phyloP scores from a whole-genome alignment of 208 protist species.

The Trypanosoma avium region DNA sequence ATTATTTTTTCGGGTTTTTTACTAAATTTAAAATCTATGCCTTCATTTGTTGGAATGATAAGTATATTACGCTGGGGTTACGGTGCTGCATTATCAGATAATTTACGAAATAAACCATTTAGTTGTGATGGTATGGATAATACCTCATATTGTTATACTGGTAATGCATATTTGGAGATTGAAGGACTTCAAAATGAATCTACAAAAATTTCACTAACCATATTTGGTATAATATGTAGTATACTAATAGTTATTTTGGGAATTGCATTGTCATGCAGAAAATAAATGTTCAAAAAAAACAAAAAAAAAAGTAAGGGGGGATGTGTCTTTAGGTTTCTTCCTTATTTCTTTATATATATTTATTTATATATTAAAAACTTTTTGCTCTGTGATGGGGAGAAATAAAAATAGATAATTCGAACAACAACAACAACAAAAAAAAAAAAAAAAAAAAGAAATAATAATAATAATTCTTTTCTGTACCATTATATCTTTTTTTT shows the following conservation, averaged over 20 bases:
- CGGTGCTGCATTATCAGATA: conserved; percentile 50
- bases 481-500: conserved; percentile 10
- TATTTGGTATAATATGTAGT: conserved; percentile 9
- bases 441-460: background rate
- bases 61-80: conserved; percentile 67
- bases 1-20: conserved; percentile 67
- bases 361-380: no score
- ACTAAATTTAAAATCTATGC: conserved; percentile 54
- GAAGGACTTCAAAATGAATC: conserved; percentile 51
- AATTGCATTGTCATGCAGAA: conserved; percentile 15
- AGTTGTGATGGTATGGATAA: conserved; percentile 55
- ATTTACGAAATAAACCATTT: conserved; percentile 40
- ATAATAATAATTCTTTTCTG: background rate
- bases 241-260: conserved; percentile 25
- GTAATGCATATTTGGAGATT: conserved; percentile 43
- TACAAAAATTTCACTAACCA: conserved; percentile 20
- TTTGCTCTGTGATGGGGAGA: no score
- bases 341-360: no score
- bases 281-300: no score
- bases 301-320: no score
- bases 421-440: background rate
- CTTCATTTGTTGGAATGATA: conserved; percentile 28
- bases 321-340: no score
- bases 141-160: conserved; percentile 71
- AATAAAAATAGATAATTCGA: no score